Conservation (phyloP, 2,329 filamentous ascomycete genomes). For the Exophiala aquamarina region DNA sequence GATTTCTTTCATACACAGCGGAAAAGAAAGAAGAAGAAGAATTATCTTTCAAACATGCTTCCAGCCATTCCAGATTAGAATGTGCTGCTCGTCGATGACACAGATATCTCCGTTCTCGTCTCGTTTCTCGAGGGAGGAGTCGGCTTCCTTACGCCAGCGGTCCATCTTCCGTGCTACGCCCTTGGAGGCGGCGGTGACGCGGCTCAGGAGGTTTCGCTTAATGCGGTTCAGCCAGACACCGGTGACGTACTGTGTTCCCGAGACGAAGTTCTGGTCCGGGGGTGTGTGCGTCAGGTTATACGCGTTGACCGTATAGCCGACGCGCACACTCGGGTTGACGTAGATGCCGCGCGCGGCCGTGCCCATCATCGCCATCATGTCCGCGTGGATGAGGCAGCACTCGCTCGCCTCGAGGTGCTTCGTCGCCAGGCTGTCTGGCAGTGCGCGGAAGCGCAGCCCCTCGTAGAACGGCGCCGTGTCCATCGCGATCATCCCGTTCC, state of each 20-base stretch:
- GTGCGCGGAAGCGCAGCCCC: conserved; percentile 61
- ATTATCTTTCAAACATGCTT: conserved; percentile 47
- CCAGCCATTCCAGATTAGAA: conserved; percentile 59
- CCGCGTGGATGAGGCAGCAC: conserved; percentile 63
- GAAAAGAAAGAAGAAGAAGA: too few species aligned
- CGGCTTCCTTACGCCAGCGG: conserved; percentile 23
- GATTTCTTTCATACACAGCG: too few species aligned
- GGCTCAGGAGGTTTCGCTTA: conserved; percentile 42
- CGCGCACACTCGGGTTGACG: conserved; percentile 41
- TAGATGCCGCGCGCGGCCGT: conserved; percentile 33
- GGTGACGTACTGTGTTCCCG: conserved; percentile 47
- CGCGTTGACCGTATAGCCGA: conserved; percentile 38
- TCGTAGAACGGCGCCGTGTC: conserved; percentile 57
- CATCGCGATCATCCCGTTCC: conserved; percentile 60
- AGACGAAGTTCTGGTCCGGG: conserved; percentile 44
- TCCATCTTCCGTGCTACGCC: conserved; percentile 40
- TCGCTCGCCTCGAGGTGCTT: conserved; percentile 68
- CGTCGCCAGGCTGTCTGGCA: conserved; percentile 59
- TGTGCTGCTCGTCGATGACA: conserved; percentile 63
- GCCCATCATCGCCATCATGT: conserved; percentile 37
- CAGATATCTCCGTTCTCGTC: conserved; percentile 53
- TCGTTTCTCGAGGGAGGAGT: conserved; percentile 28
- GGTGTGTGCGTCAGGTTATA: conserved; percentile 37
- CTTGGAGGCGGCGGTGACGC: conserved; percentile 40
- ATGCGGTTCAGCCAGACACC: conserved; percentile 62